These are phyloP conservation scores for Ceratocystis alfenasii DNA, from an alignment of 2,329 filamentous ascomycete species.

Conservation along the genomic window DNA sequence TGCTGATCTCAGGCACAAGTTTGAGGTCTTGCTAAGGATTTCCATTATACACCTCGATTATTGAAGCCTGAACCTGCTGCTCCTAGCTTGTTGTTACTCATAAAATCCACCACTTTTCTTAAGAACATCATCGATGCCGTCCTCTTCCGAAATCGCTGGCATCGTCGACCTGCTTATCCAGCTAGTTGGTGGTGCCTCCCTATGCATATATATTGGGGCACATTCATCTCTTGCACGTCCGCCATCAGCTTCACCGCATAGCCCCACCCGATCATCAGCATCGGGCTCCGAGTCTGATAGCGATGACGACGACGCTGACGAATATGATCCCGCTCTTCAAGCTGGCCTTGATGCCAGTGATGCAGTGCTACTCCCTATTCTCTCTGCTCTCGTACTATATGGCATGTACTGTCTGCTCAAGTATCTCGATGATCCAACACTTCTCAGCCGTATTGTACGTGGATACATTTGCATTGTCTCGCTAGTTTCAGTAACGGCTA, in stretches of 20 bases:
- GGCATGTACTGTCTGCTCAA: conserved; percentile 81
- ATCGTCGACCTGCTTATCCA: conserved; percentile 26
- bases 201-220: conserved; percentile 72
- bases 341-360: conserved; percentile 45
- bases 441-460: conserved; percentile 72
- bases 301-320: conserved; percentile 35
- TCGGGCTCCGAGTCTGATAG: conserved; percentile 26
- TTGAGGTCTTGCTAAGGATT: no score
- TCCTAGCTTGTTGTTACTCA: neutral
- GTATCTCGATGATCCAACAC: conserved; percentile 67
- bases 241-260: conserved; percentile 57
- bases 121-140: neutral
- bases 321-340: conserved; percentile 42
- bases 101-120: neutral
- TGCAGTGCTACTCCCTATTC: conserved; percentile 70
- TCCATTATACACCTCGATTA: no score
- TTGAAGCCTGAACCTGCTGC: neutral
- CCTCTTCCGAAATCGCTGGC: neutral
- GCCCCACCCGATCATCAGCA: conserved; percentile 21
- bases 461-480: conserved; percentile 74
- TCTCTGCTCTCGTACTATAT: conserved; percentile 59
- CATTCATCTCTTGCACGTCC: conserved; percentile 78
- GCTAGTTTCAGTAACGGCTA: conserved; percentile 59
- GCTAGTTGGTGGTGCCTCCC: conserved; percentile 54
- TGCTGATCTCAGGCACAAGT: no score